Evolutionary conservation across 495 filamentous ascomycete genomes (phyloP).

Genomic region (Bacidia rubella): DNA sequence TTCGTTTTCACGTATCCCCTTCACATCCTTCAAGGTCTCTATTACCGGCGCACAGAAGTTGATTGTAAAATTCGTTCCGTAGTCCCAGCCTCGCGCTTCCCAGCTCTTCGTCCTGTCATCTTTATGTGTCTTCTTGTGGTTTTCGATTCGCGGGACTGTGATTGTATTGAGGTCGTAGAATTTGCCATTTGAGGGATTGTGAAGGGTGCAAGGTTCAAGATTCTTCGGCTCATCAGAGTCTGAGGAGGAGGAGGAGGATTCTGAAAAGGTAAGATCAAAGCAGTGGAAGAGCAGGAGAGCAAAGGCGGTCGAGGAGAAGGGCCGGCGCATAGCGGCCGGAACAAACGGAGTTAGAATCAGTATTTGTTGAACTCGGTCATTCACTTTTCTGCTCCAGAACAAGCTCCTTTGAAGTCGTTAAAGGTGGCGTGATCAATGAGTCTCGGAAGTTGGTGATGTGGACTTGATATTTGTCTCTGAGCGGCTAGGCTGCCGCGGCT

Average conservation of each 20-base stretch:
- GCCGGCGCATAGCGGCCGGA: conserved; percentile 7
- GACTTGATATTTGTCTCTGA: no score
- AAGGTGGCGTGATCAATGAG: no score
- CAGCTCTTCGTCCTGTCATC: conserved; percentile 60
- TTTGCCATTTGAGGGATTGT: conserved; percentile 54
- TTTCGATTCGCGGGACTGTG: conserved; percentile 38
- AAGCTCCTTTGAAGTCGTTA: no score
- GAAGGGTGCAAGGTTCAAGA: conserved; percentile 61
- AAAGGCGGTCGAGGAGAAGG: conserved; percentile 19
- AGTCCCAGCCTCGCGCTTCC: conserved; percentile 71
- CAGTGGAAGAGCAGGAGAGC: conserved; percentile 22
- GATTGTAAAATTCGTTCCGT: conserved; percentile 80
- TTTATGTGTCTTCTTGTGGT: conserved; percentile 44
- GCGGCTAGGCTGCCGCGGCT: background rate
- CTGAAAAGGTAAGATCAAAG: background rate
- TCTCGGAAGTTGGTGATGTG: no score
- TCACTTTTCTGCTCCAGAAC: no score
- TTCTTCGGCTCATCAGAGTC: conserved; percentile 17
- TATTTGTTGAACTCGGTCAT: no score
- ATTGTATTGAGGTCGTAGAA: conserved; percentile 87
- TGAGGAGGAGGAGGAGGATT: conserved; percentile 23
- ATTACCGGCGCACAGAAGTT: conserved; percentile 88
- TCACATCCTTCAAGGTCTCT: conserved; percentile 56
- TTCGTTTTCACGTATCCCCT: conserved; percentile 45
- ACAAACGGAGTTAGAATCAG: background rate